Conservation (phyloP, 2,329 filamentous ascomycete genomes). For the Clonostachys rhizophaga region DNA sequence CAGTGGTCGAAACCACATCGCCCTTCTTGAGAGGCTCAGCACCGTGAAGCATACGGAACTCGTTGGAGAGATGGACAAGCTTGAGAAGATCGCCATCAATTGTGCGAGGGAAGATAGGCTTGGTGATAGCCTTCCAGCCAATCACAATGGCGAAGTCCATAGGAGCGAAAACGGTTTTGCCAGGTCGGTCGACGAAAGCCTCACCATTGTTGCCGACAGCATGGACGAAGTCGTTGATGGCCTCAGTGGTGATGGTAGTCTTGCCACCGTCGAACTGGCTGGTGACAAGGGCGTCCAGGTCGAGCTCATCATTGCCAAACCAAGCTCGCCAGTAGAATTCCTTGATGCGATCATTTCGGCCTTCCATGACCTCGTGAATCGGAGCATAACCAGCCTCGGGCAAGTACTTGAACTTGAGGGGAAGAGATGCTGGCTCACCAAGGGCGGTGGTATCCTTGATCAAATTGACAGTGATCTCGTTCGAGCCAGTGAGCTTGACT, state of each 20-base stretch:
- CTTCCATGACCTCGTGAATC: constrained; percentile 93
- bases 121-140: constrained; percentile 98
- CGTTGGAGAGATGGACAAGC: constrained; percentile 93
- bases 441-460: constrained; percentile 90
- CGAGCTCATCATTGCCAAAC: constrained; percentile 83
- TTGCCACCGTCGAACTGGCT: constrained; percentile 87
- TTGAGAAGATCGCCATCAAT: constrained; percentile 96
- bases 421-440: constrained; percentile 74
- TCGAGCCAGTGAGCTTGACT: constrained; percentile 68
- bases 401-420: constrained; percentile 87
- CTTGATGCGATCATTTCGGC: constrained; percentile 96
- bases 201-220: constrained; percentile 97
- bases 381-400: constrained; percentile 97
- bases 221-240: constrained; percentile 98
- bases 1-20: constrained; percentile 86
- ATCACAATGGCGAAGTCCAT: constrained; percentile 99
- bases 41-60: constrained; percentile 96
- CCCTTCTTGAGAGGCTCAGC: constrained; percentile 94
- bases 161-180: constrained; percentile 89
- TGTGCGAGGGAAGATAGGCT: constrained; percentile 94
- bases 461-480: constrained; percentile 83
- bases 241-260: constrained; percentile 81
- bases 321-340: constrained; percentile 98
- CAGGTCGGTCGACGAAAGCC: constrained; percentile 92
- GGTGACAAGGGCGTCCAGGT: constrained; percentile 80